Evolutionary conservation across 2,329 filamentous ascomycete genomes (phyloP).

Genomic region (Talaromyces sp.): DNA sequence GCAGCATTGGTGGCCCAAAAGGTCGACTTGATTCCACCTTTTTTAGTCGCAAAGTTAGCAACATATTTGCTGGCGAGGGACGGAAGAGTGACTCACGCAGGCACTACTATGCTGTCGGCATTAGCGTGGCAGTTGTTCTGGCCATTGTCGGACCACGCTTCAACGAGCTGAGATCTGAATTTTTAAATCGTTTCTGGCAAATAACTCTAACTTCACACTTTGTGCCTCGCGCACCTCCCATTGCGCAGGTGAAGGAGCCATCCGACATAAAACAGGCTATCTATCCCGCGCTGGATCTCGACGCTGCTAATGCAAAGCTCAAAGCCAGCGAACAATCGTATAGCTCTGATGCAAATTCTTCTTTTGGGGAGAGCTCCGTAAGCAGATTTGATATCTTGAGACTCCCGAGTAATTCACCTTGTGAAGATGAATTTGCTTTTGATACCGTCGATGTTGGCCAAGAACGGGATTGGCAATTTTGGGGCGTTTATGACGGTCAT

Average conservation of each 20-base stretch:
- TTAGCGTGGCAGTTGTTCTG: neutral
- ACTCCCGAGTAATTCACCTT: neutral
- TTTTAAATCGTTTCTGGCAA: neutral
- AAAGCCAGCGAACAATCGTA: neutral
- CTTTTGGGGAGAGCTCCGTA: neutral
- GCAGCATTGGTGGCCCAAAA: neutral
- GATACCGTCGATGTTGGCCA: neutral
- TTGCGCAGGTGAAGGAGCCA: neutral
- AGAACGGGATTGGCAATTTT: neutral
- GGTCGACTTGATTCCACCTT: neutral
- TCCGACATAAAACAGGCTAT: neutral
- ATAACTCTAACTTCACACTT: neutral
- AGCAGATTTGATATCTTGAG: neutral
- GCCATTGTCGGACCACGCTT: neutral
- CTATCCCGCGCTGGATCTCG: neutral
- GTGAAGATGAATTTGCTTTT: neutral
- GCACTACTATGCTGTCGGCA: neutral
- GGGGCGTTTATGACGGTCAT: slow-evolving; percentile 1
- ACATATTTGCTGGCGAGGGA: neutral
- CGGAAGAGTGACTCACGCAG: neutral
- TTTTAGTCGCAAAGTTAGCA: neutral
- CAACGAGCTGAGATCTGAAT: neutral
- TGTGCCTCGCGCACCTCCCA: neutral
- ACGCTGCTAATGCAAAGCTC: neutral
- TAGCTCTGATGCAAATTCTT: neutral